Evolutionary conservation across 768 basidiomycete species (phyloP).

Genomic region (Hericium rajendrae): DNA sequence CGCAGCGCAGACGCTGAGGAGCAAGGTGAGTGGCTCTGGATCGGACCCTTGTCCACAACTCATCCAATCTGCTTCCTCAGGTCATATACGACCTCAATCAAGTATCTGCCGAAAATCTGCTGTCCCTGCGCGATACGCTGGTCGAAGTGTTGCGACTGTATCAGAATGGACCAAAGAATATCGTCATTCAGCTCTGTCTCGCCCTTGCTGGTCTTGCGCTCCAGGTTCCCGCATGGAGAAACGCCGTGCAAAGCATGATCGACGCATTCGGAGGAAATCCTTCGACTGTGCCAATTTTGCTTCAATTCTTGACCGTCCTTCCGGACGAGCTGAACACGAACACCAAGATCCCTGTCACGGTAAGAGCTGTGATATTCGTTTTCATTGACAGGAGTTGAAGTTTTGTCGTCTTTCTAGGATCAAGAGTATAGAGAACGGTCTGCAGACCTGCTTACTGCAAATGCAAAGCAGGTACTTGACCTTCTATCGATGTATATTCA

Average conservation of each 20-base stretch:
- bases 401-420: slow-evolving; percentile 36
- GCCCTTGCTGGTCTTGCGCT: slow-evolving; percentile 86
- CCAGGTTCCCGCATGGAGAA: slow-evolving; percentile 79
- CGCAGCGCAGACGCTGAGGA: slow-evolving; percentile 91
- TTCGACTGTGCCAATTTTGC: slow-evolving; percentile 67
- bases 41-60: background rate
- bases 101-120: slow-evolving; percentile 62
- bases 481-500: slow-evolving; percentile 82
- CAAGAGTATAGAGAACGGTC: slow-evolving; percentile 62
- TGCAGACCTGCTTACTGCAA: slow-evolving; percentile 51
- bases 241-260: slow-evolving; percentile 74
- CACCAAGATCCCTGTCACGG: slow-evolving; percentile 79
- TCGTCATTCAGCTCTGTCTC: slow-evolving; percentile 84
- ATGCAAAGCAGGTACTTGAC: slow-evolving; percentile 63
- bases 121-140: slow-evolving; percentile 82
- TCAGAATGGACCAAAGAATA: slow-evolving; percentile 67
- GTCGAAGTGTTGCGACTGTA: slow-evolving; percentile 65
- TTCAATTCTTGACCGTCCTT: slow-evolving; percentile 84
- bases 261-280: slow-evolving; percentile 80
- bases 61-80: slow-evolving; percentile 35
- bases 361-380: slow-evolving; percentile 30
- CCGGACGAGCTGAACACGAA: slow-evolving; percentile 86
- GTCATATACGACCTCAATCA: slow-evolving; percentile 92
- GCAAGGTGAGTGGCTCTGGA: slow-evolving; percentile 56
- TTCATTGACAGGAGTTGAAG: background rate